phyloP scores from a whole-genome alignment of 176 grass and related monocot species.

The Oryza coarctata region DNA sequence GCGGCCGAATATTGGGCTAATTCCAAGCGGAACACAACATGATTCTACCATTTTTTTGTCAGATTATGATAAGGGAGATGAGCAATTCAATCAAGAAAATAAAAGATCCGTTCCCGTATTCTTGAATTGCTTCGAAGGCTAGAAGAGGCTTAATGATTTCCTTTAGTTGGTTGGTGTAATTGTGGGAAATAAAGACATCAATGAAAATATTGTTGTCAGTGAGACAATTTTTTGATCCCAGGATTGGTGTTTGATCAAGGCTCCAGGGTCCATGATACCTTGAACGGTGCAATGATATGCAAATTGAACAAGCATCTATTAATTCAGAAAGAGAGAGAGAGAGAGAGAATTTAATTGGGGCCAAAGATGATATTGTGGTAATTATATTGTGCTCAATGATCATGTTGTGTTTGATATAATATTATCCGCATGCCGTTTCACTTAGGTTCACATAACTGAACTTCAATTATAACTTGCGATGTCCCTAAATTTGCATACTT shows the following conservation, averaged over 20 bases:
- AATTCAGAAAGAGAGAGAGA: neutral
- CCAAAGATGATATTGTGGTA: neutral
- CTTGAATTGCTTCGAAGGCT: neutral
- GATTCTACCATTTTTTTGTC: conserved; percentile 15
- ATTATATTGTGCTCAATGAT: neutral
- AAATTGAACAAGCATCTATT: neutral
- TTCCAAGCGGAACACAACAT: conserved; percentile 62
- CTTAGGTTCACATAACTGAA: no score
- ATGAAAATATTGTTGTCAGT: neutral
- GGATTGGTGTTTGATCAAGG: neutral
- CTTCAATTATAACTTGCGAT: neutral
- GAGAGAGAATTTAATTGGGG: neutral
- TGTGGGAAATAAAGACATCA: neutral
- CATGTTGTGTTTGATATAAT: neutral
- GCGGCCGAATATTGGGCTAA: conserved; percentile 95
- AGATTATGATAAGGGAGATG: neutral
- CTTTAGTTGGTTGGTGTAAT: conserved; percentile 15
- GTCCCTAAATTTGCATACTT: no score
- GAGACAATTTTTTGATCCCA: neutral
- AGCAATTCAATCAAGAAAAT: conserved; percentile 8
- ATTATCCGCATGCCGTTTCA: no score
- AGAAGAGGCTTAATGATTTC: neutral
- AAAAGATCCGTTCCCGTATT: neutral
- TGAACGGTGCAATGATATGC: neutral
- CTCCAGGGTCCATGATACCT: no score